Percentiles rank a stretch among this genome's conserved stretches.
These are phyloP conservation scores for Blastomyces silverae DNA, from an alignment of 2,329 filamentous ascomycete genomes.

Conservation along the genomic window DNA sequence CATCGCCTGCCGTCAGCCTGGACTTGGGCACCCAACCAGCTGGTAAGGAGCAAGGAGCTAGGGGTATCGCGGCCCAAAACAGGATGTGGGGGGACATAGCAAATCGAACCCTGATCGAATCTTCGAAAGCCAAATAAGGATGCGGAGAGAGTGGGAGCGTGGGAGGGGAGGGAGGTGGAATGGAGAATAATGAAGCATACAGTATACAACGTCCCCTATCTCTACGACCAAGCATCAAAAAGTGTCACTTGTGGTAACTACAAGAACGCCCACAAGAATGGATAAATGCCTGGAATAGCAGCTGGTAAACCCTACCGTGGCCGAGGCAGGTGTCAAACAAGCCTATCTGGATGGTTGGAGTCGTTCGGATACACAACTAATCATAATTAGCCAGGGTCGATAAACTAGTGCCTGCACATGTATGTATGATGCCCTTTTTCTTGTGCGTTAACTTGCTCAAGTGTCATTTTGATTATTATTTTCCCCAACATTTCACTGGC, in stretches of 20 bases:
- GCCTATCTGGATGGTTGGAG: background rate
- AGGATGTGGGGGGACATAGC: conserved; percentile 1
- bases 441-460: background rate
- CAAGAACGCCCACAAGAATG: background rate
- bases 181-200: background rate
- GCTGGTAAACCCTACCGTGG: background rate
- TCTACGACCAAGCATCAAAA: background rate
- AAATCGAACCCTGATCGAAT: conserved; percentile 9
- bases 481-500: background rate
- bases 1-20: background rate
- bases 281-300: background rate
- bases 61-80: background rate
- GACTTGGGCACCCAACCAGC: conserved; percentile 6
- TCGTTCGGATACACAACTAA: background rate
- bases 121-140: background rate
- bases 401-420: background rate
- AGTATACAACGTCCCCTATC: background rate
- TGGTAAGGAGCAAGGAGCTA: conserved; percentile 5
- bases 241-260: background rate
- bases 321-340: background rate
- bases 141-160: background rate
- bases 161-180: background rate
- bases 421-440: background rate
- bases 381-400: background rate
- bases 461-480: no score